Evolutionary conservation across 805 yeast species (phyloP), one percentile per base, ranked within the genome.

Genomic region (Naumovozyma castellii): DNA sequence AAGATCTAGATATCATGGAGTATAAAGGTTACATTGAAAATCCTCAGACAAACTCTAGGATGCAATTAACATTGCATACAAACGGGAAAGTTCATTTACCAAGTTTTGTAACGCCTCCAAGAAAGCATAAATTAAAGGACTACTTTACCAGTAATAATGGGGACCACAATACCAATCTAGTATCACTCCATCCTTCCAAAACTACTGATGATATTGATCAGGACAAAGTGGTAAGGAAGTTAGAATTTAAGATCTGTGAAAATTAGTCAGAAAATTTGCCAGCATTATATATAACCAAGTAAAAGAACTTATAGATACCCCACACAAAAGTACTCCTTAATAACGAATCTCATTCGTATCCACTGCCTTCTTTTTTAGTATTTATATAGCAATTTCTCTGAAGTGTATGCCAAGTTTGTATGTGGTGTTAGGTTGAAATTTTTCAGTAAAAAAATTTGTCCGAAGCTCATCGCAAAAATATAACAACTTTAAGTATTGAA

Each of bases 91-190:
- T 34, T 1, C 28, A 18, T 16, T 39, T 52, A 32, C 57, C 57
- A 25, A 43, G 25, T 16, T 50, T 41, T 35, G 45, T 50, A 2
- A 52, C 57, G 2, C 57, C 57, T 1, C 57, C 57, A 14, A 46
- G 57, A 32, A 45, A 47, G 35, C 12, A 18, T 17, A 20, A 20
- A 29, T 19, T 22, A 10, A 22, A 22, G 27, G 27, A 22, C 27
- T 22, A 19, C 8, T 34, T 27, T n/a, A 17, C 12, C 19, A 22
- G 9, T 22, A 10, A 22, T 10, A 6, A 6, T 6, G 10, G 6
- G 6, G 10, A 22, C 10, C 9, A 10, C 10, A 22, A 22, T 6
- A 22, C 6, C 9, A 10, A 10, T 10, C 27, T 10, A 10, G 10
- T 22, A 22, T 22, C 10, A 10, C 10, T 22, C 6, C 27, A 22